Evolutionary conservation across 1,139 yeast species (phyloP), one percentile per base, ranked within the genome.

Genomic region (Hyphopichia wangnamkhiaoensis): DNA sequence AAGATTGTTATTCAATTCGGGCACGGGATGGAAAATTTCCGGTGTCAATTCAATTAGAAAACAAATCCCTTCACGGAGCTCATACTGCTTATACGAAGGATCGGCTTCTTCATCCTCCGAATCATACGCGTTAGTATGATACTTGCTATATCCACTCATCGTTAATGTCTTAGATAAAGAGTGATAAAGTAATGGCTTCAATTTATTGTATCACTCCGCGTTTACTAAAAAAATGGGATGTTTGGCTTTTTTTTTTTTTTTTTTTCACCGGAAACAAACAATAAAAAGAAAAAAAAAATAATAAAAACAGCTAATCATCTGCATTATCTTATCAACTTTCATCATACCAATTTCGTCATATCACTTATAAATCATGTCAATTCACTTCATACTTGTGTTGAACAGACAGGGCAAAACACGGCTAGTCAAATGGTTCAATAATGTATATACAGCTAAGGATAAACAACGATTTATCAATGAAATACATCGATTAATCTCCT

Each of bases 361-460:
- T 29, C 12, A 21, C 7, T 21, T 21, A 21, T 10, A 21, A 21
- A 29, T 26, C 26, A 87, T 88, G 95, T 76, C 87, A 13, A 75
- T 88, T 27, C 91, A 88, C 51, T 91, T 81, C 61, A 71, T 91
- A 35, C 63, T 91, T 34, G 84, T 93, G 36, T 82, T 91, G 56
- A 93, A 91, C 59, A 76, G 96, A 45, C 97, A 90, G 63, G 98
- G 98, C n/a, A 87, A 88, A 52, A 80, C 93, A 28, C 76, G 98
- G 43, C 68, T 93, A 18, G 84, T 89, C 16, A 85, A 89, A 59
- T 91, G 95, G 94, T 93, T 64, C 57, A 57, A 75, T 51, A 61
- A 61, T 39, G 49, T 54, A 35, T 59, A 56, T 43, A 58, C 65
- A 2, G 48, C 58, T 2, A 52, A 68, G 58, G 86, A 82, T 34